Evolutionary conservation across 2,329 filamentous ascomycete species (phyloP), one percentile per base, ranked within the genome.

Genomic region (Cadophora sp.): DNA sequence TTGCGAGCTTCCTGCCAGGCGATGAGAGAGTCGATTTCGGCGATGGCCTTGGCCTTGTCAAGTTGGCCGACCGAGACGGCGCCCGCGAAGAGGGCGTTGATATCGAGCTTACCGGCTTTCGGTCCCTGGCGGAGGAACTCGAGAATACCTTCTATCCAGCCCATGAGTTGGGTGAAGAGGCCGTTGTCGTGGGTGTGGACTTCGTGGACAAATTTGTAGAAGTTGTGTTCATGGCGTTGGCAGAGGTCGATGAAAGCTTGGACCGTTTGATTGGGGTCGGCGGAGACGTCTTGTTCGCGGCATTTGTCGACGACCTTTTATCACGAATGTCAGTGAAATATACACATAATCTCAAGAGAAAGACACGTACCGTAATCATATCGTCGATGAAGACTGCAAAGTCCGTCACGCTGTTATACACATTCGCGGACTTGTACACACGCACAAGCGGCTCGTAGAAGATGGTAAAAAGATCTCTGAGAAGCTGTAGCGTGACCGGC

Each of bases 181-280:
- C 96, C 96, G 71, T 99, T 97, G 79, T 99, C 96, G 76, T 99
- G 95, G 7, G 92, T 90, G 77, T 99, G 96, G 0, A 99, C 95
- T 81, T 99, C 96, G 79, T 99, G 96, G 3, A 99, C 92, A 79
- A 99, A 99, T 79, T 97, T 98, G 86, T 98, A 99, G 78, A 99
- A 95, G 81, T 97, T 97, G 78, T 97, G 89, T 80, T 99, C 93
- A 79, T 99, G 96, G 53, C 96, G 89, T 73, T 93, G 91, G 79
- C 96, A 99, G 26, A 99, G 86, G 77, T 99, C 96, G 76, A 99
- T 99, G 77, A 99, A 99, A 19, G 94, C 91, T 79, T 99, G 96
- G 1, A 99, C 96, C 0, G 96, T 99, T 82, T 97, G 94, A 79
- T 99, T 99, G 4, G 96, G 96, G 78, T 99, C 96, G 1, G 95